Conservation (phyloP, 1,139 yeast species). For the Scheffersomyces stambukii region DNA sequence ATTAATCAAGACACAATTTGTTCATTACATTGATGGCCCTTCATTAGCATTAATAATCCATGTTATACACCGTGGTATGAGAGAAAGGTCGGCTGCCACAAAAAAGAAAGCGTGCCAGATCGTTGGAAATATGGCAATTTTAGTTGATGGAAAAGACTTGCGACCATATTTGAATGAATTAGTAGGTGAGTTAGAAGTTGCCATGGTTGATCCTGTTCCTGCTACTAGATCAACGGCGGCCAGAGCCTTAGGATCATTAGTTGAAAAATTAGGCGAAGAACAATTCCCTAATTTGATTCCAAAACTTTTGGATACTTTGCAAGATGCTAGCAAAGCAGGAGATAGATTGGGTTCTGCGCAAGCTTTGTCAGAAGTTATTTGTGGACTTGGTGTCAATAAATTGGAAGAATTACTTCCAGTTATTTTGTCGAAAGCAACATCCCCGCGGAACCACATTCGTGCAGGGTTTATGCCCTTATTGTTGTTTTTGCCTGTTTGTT, state of each 20-base stretch:
- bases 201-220: constrained; percentile 99
- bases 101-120: constrained; percentile 95
- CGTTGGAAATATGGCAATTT: constrained; percentile 96
- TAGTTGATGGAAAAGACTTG: constrained; percentile 84
- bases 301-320: constrained; percentile 68
- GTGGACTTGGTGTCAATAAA: constrained; percentile 84
- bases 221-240: constrained; percentile 97
- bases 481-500: constrained; percentile 88
- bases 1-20: constrained; percentile 85
- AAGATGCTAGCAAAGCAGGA: constrained; percentile 79
- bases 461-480: constrained; percentile 92
- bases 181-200: constrained; percentile 78
- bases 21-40: constrained; percentile 97
- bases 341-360: constrained; percentile 97
- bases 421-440: constrained; percentile 69
- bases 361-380: constrained; percentile 88
- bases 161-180: constrained; percentile 76
- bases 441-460: constrained; percentile 66
- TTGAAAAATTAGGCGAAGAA: constrained; percentile 94
- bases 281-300: constrained; percentile 91
- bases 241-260: constrained; percentile 93
- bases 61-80: constrained; percentile 93
- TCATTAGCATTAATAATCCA: constrained; percentile 92
- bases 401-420: constrained; percentile 85
- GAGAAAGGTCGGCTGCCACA: constrained; percentile 85